Evolutionary conservation across 176 grass and related monocot species (phyloP).

Genomic region (Musa itinerans): DNA sequence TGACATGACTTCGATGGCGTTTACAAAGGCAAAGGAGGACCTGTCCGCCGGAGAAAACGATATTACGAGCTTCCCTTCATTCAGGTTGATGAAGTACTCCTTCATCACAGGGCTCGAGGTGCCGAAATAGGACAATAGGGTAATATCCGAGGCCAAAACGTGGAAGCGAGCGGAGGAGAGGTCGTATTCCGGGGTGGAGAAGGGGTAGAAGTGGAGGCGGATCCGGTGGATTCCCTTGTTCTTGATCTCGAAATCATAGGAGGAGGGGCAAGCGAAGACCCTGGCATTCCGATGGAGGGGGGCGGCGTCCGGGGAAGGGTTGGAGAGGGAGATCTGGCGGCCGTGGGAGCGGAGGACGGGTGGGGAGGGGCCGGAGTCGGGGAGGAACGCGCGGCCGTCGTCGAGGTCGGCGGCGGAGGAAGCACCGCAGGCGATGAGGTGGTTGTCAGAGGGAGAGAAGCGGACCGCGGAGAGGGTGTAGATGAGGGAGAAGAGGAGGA

Average conservation of each 20-base stretch:
- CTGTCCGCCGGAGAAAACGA: conserved; percentile 45
- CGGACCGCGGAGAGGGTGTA: conserved; percentile 21
- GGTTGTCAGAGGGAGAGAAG: conserved; percentile 58
- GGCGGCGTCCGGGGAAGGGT: conserved; percentile 20
- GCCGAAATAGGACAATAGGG: conserved; percentile 71
- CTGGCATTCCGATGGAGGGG: conserved; percentile 62
- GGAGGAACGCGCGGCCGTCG: conserved; percentile 69
- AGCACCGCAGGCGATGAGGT: conserved; percentile 79
- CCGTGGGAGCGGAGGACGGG: conserved; percentile 36
- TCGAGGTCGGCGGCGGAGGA: conserved; percentile 26
- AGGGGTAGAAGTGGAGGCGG: conserved; percentile 93
- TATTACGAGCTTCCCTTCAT: conserved; percentile 47
- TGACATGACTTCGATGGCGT: conserved; percentile 88
- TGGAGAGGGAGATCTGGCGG: conserved; percentile 1
- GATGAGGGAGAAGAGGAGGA: conserved; percentile 22
- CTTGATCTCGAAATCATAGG: conserved; percentile 61
- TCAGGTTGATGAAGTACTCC: conserved; percentile 59
- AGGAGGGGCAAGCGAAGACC: conserved; percentile 60
- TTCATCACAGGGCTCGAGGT: conserved; percentile 44
- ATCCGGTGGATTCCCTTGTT: conserved; percentile 56
- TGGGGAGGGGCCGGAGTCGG: conserved; percentile 40
- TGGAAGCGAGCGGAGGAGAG: conserved; percentile 69
- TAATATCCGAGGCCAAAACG: conserved; percentile 33
- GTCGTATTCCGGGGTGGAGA: conserved; percentile 29
- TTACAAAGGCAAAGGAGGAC: conserved; percentile 57